Base-by-base conservation (phyloP, 768 basidiomycete species). In the Serendipita sp. region DNA sequence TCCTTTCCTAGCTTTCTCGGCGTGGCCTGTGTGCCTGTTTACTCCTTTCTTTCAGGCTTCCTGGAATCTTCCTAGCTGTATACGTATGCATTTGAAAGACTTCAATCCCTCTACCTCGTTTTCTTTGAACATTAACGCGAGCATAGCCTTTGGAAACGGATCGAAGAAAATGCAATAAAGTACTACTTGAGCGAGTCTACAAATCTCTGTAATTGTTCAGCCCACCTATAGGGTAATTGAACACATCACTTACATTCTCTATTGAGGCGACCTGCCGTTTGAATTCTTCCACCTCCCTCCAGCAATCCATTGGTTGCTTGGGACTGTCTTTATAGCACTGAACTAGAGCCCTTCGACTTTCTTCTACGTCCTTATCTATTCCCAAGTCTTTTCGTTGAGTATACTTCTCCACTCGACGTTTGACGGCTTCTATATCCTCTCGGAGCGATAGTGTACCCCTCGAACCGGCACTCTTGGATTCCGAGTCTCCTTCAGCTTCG, bases 101-200 rank as follows among this genome's bases (percentile, higher is more conserved):
- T 24, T 24, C 24, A 24, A 24, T 24, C 24, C 24, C 24, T 24
- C 38, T 7, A 41, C 7, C 38, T 13, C 38, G 13, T 41, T 13
- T 41, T 13, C 13, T 41, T 13, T 41, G 7, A 41, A 5, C 13
- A 7, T 13, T 13, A 13, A 41, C 38, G 13, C 38, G 13, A 41
- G 38, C 38, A 41, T 24, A 24, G 24, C 38, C 38, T 2, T 41
- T 13, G 13, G 13, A 13, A 41, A 41, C 13, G 41, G 13, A 41
- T 13, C 7, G 7, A 13, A 41, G 5, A 41, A 13, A 41, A 41
- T 41, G 13, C 5, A 41, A 41, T 41, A 41, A 13, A 13, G 41
- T 38, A 18, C 54, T 65, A 65, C 41, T 62, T 54, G 32, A 65
- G 58, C 24, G 65, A 65, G 44, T 46, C 54, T 54, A 65, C 58